Percentiles rank a stretch among this genome's conserved stretches.
Evolutionary conservation across 2,329 filamentous ascomycete species (phyloP).

Genomic region (Diatrype stigma): DNA sequence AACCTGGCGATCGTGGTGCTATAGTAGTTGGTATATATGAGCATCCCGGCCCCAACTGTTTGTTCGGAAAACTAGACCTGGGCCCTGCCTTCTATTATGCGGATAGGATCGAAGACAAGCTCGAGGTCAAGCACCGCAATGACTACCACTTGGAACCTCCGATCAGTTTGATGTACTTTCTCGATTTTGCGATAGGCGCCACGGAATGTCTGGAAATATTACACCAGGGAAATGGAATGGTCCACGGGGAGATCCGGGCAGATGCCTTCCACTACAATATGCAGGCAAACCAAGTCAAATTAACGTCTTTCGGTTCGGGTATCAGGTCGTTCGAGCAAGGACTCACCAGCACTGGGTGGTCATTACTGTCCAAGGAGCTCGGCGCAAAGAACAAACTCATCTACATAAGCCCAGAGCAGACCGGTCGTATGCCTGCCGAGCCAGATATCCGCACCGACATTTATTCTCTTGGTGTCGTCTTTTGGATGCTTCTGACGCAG

Average conservation of each 20-base stretch:
- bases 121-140: conserved; percentile 39
- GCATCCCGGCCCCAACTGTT: conserved; percentile 68
- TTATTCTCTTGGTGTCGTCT: conserved; percentile 83
- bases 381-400: conserved; percentile 86
- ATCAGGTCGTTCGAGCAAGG: conserved; percentile 87
- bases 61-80: conserved; percentile 68
- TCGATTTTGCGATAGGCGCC: conserved; percentile 88
- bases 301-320: conserved; percentile 83
- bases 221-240: conserved; percentile 81
- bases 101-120: conserved; percentile 47
- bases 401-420: conserved; percentile 93
- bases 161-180: conserved; percentile 70
- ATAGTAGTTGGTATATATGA: conserved; percentile 80
- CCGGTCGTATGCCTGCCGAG: conserved; percentile 85
- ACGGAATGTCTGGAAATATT: conserved; percentile 82
- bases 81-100: conserved; percentile 69
- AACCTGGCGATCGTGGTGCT: conserved; percentile 64
- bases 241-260: conserved; percentile 85
- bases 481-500: conserved; percentile 81
- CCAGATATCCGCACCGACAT: conserved; percentile 91
- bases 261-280: conserved; percentile 86
- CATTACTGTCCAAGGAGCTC: conserved; percentile 72
- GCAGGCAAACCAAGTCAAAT: conserved; percentile 66
- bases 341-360: conserved; percentile 82
- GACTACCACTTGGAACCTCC: conserved; percentile 50